A percentile compares a stretch with the other conserved stretches of the same genome.
These are phyloP conservation scores for Solanum peruvianum DNA, from an alignment of 257 asterid species.

Conservation along the genomic window DNA sequence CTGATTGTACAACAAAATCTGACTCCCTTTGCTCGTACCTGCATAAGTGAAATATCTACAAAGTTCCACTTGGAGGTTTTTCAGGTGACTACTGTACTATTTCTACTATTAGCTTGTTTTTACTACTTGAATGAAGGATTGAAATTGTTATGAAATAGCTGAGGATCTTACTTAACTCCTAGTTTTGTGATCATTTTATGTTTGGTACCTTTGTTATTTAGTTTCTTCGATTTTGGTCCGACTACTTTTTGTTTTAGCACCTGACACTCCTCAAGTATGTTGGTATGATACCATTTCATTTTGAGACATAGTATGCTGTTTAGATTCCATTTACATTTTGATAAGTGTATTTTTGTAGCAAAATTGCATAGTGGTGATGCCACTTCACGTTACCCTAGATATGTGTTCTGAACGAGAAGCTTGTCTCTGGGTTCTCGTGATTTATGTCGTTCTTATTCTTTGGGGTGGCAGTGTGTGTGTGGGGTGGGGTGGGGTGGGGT, in stretches of 20 bases:
- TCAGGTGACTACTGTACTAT: constrained; percentile 31
- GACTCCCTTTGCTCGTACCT: constrained; percentile 61
- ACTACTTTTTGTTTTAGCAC: neutral
- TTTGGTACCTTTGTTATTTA: neutral
- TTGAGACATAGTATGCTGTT: neutral
- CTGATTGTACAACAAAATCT: constrained; percentile 76
- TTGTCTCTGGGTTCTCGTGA: neutral
- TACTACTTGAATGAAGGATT: neutral
- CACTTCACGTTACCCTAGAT: neutral
- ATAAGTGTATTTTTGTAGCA: neutral
- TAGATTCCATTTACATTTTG: neutral
- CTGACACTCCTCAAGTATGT: neutral
- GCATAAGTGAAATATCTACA: constrained; percentile 60
- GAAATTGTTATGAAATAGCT: neutral
- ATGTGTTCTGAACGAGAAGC: neutral
- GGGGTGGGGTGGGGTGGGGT: neutral
- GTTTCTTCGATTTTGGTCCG: neutral
- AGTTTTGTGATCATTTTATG: neutral
- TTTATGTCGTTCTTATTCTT: neutral
- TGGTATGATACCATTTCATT: neutral
- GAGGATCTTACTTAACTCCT: neutral
- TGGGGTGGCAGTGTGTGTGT: neutral
- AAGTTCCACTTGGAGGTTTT: constrained; percentile 80
- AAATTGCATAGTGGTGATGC: neutral
- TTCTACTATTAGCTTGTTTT: neutral